phyloP scores from a whole-genome alignment of 352 stramenopile genomes.

The Phytophthora ramorum region DNA sequence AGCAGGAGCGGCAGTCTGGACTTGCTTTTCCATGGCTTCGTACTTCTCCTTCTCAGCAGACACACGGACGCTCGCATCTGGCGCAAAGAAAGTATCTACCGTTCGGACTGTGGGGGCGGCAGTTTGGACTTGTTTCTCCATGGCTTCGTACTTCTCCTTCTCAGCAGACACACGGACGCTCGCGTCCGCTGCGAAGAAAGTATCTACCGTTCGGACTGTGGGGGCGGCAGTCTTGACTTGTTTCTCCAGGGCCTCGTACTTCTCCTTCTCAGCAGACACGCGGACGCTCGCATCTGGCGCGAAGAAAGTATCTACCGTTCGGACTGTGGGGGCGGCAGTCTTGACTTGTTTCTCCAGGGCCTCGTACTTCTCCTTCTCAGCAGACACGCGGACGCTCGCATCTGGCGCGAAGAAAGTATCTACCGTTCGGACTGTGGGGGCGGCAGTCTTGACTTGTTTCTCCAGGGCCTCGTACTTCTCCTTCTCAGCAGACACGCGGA shows the following conservation, averaged over 20 bases:
- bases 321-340: conserved; percentile 18
- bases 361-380: conserved; percentile 40
- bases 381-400: conserved; percentile 38
- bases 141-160: conserved; percentile 1
- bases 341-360: conserved; percentile 22
- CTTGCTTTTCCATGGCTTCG: conserved; percentile 23
- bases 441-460: conserved; percentile 1
- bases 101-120: neutral
- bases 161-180: conserved; percentile 3
- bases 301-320: conserved; percentile 43
- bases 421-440: neutral
- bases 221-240: conserved; percentile 38
- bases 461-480: conserved; percentile 1
- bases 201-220: conserved; percentile 9
- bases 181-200: conserved; percentile 9
- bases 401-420: conserved; percentile 6
- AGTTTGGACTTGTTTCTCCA: conserved; percentile 6
- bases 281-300: conserved; percentile 32
- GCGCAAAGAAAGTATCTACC: conserved; percentile 23
- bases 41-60: conserved; percentile 39
- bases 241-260: conserved; percentile 41
- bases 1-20: conserved; percentile 16
- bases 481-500: conserved; percentile 5
- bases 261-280: conserved; percentile 39
- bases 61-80: conserved; percentile 24